Conservation (phyloP, 352 stramenopile genomes). For the Phytophthora sojae region DNA sequence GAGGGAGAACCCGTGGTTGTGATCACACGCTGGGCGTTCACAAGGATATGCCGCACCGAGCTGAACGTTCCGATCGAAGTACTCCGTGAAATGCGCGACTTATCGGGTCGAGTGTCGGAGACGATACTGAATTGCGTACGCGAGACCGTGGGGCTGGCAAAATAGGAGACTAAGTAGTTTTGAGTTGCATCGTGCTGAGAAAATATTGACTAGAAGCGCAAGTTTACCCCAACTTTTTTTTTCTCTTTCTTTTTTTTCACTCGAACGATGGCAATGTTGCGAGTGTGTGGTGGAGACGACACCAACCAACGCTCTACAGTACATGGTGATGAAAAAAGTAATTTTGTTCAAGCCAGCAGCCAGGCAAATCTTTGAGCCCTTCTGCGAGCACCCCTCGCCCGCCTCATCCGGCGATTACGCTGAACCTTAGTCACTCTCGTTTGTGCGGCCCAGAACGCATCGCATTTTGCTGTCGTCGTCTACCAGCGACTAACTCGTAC, state of each 20-base stretch:
- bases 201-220: not conserved
- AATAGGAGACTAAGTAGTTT: not conserved
- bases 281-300: no score
- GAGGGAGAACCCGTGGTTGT: conserved; percentile 41
- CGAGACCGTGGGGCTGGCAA: conserved; percentile 21
- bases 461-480: not conserved
- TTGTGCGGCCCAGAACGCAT: not conserved
- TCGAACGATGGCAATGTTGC: no score
- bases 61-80: conserved; percentile 32
- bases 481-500: no score
- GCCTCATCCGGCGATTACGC: not conserved
- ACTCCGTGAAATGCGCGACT: conserved; percentile 38
- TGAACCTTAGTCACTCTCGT: not conserved
- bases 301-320: no score
- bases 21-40: conserved; percentile 38
- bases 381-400: no score
- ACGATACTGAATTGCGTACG: conserved; percentile 37
- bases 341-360: no score
- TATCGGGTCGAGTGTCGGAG: conserved; percentile 25
- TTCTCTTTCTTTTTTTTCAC: no score
- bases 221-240: no score
- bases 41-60: conserved; percentile 41
- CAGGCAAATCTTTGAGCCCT: no score
- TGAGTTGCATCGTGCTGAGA: not conserved
- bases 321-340: no score